Evolutionary conservation across 169 alveolate genomes (phyloP), one percentile per base, ranked within the genome.

Genomic region (Hepatocystis sp.): DNA sequence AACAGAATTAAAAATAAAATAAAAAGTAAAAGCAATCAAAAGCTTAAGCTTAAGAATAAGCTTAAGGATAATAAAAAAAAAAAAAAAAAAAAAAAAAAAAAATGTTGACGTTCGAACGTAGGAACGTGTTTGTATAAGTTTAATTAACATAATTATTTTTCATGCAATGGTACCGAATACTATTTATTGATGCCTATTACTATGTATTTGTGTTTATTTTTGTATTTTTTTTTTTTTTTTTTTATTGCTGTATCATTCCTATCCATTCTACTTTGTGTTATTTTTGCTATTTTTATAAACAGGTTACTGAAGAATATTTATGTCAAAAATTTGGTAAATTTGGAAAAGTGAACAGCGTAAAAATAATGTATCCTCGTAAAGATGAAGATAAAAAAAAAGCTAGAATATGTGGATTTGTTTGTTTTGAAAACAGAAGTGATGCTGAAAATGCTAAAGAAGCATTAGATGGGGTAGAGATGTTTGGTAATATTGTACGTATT

Each of bases 311-410:
- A 71, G 94, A 91, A 67, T 91, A 85, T 71, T 84, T 94, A 10
- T 78, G 93, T 10, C 93, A 92, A 64, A 91, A 85, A 25, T 94
- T 94, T 56, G 94, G 94, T 28, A 91, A 91, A 85, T 92, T 78
- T 60, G 97, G 97, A 44, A 93, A 88, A 85, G 92, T 94, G 30
- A 94, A 92, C 53, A 89, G 95, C 42, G 93, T 94, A 2, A 94
- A 94, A 67, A 86, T 94, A 21, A 94, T 94, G 97, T 93, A 86
- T 25, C 96, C 96, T 19, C 86, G 97, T 53, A 86, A 91, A 44
- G 96, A 91, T 15, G 96, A 94, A 61, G 97, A 94, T 76, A 60
- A 91, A 46, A 81, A 67, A 49, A 60, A 93, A 27, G 92, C 91
- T 39, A 81, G 94, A 58, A 90, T 91, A 40, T 92, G 95, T 44